Evolutionary conservation across 1,284 basidiomycete species (phyloP), one percentile per base, ranked within the genome.

Genomic region (Naganishia albida): DNA sequence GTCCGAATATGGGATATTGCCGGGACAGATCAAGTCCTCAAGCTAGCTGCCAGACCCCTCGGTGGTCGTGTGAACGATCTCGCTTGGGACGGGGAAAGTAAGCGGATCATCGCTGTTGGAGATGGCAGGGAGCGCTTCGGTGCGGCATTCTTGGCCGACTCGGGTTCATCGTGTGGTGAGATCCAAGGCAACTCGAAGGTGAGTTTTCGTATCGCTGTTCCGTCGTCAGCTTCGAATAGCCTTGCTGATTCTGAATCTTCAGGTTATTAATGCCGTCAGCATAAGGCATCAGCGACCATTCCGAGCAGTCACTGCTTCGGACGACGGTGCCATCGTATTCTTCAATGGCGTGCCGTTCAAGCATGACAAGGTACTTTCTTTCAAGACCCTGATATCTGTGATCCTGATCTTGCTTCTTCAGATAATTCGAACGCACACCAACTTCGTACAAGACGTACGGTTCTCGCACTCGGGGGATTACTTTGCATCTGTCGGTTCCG

Each of bases 41-140:
- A 96, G 78, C 86, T 87, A 42, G 91, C 93, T 72, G 88, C 88
- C 73, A 89, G 86, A 74, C 89, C 89, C 10, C 81, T 99, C 49
- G 85, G 87, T 1, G 93, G 93, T 2, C 85, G 84, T 64, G 85
- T 99, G 72, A 94, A 93, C 72, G 96, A 99, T 79, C 84, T 99
- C 6, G 88, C 88, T 23, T 98, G 94, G 93, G 96, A 99, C 74
- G 90, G 89, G 3, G 96, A 99, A 77, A 91, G 90, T 74, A 96
- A 98, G 79, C 86, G 96, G 16, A 89, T 99, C 70, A 89, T 98
- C 56, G 93, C 89, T 18, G 95, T 93, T n/a, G 96, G 96, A 54
- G 92, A 97, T 68, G 95, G 95, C 46, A 85, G 87, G 69, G 94
- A 94, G 74, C 90, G 88, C 72, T 93, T 91, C 72, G 92, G 89